Base-by-base conservation (phyloP, 1,284 basidiomycete genomes). In the Kalmanozyma brasiliensis region DNA sequence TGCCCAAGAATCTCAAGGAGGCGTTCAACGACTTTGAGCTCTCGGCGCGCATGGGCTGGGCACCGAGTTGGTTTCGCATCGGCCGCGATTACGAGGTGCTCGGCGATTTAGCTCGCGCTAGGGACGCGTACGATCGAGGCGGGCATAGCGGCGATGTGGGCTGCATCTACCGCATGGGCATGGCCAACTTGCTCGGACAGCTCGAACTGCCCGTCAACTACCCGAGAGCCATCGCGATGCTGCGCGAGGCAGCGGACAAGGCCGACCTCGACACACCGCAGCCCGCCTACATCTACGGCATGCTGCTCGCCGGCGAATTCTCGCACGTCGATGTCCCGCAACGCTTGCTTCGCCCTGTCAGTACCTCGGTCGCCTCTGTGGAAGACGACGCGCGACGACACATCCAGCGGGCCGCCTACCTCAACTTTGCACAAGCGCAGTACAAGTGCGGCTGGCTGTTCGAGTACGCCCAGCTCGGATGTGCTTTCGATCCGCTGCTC, bases 11-110 rank as follows among this genome's bases (percentile, higher is more conserved):
- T 76, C 89, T 90, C 5, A 87, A 91, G 16, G 82, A 87, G 4
- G 93, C 94, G 2, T 97, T 97, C 84, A 86, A 91, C 41, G 92
- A 94, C 80, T 95, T 92, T 78, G 80, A 82, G 55, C 71, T 73
- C 16, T 79, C 80, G 4, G 80, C 79, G 2, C 63, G 80, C 9
- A 64, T 76, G 62, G 80, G 80, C 4, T 78, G 60, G 49, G 69
- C 79, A 9, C 63, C 78, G 13, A 76, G 73, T 0, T 97, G 94
- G 94, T 96, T 93, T 84, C 86, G 89, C 41, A 87, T 96, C 3
- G 94, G 93, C 0, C 85, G 90, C 24, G 94, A 96, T 74, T 96
- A 97, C 80, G 94, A 97, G 84, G 88, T 88, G 49, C 92, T 94
- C 61, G 88, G 88, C 22, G 91, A 95, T 80, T 43, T 74, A 9